Conservation (phyloP, 495 filamentous ascomycete genomes). For the Saxispiralis lemnorum region DNA sequence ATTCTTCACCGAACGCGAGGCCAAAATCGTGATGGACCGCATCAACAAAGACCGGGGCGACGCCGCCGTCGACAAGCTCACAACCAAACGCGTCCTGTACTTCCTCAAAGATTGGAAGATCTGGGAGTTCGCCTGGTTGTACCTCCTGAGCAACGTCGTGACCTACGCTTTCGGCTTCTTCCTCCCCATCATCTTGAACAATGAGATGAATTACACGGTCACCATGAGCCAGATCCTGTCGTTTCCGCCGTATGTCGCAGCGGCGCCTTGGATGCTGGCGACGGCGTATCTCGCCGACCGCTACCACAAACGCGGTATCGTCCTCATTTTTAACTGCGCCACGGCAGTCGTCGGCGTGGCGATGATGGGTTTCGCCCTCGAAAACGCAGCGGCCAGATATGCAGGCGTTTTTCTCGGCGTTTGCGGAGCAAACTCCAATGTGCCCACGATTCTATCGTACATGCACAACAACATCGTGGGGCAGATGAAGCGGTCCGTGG, state of each 20-base stretch:
- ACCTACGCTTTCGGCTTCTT: not conserved
- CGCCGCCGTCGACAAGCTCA: constrained; percentile 25
- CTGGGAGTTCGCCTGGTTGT: constrained; percentile 22
- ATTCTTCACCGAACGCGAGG: not conserved
- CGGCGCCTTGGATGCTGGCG: constrained; percentile 10
- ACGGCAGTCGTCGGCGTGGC: not conserved
- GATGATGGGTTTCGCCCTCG: not conserved
- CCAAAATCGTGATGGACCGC: constrained; percentile 32
- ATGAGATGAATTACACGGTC: not conserved
- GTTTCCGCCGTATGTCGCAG: not conserved
- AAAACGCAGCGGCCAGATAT: not conserved
- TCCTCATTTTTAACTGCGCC: constrained; percentile 3
- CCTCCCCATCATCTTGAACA: not conserved
- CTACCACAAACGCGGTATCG: not conserved
- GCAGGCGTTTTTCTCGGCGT: constrained; percentile 3
- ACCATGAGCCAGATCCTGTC: not conserved
- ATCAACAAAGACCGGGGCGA: constrained; percentile 43
- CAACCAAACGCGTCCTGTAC: constrained; percentile 18
- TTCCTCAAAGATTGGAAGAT: constrained; percentile 26
- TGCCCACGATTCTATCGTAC: constrained; percentile 14
- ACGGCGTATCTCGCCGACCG: not conserved
- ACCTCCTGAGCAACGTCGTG: not conserved
- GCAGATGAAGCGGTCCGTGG: constrained; percentile 16
- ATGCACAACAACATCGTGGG: constrained; percentile 12
- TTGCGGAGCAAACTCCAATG: constrained; percentile 6